Evolutionary conservation across 768 basidiomycete species (phyloP), one percentile per base, ranked within the genome.

Genomic region (Pulveroboletus sp.): DNA sequence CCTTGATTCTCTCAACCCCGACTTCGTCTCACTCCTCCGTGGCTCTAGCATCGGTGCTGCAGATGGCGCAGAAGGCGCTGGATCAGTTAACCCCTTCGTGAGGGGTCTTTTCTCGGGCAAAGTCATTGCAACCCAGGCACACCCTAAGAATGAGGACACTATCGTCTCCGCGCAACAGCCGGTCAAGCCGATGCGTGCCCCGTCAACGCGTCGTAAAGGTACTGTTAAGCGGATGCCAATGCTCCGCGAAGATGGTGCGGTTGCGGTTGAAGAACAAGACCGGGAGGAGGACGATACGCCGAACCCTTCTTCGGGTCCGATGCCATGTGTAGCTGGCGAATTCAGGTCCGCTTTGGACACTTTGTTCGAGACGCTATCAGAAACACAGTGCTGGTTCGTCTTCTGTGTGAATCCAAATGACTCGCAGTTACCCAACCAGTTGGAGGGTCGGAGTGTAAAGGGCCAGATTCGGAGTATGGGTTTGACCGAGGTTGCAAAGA

Each of bases 401-500:
- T 91, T 95, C 69, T 96, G 93, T 62, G 70, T 98, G 58, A 93
- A 89, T 65, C 93, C 94, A 5, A 99, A 98, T 63, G 93, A 97
- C 70, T 85, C 91, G 24, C 95, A 95, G 63, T 71, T 97, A 17
- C 93, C 94, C 35, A 91, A 93, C 64, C 94, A 97, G 65, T 73
- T 97, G 46, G 95, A 98, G 72, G 89, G 90, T 10, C 76, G 93
- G 39, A 85, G 86, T 36, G 86, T 97, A 43, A 95, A 93, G 67
- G 89, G 89, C 0, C 95, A 98, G 70, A 85, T 98, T 33, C 77
- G 89, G 43, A 86, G 88, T 49, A 62, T 85, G 24, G 90, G 93
- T 0, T 60, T 98, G 58, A 71, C 84, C 2, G 89, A 92, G 70
- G 78, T 97, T 54, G 81, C 87, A 6, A 80, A 76, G 62, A 70